Base-by-base conservation (phyloP, 139 green algal species). In the Astrephomene gubernaculifera region DNA sequence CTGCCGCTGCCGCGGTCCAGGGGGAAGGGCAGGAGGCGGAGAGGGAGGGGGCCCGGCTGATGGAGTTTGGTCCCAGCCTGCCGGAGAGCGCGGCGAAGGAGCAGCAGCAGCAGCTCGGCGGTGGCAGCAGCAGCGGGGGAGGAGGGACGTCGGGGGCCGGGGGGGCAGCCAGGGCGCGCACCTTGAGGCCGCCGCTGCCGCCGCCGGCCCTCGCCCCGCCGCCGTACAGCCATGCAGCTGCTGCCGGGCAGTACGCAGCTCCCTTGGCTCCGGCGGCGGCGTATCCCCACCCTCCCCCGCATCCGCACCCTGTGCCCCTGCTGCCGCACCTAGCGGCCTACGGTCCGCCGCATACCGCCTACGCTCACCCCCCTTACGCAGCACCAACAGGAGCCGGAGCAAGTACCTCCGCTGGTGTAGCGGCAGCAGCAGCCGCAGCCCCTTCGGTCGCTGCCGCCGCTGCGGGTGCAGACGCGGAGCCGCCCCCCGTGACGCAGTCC, bases 401-500 rank as follows among this genome's bases (percentile, higher is more conserved):
- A 33, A 12, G 24, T 38, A 31, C 29, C 29, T 27, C 1, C 70
- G 10, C 44, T 22, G 22, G 14, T 49, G 44, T n/a, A 31, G 5
- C 79, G 10, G 25, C 44, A 4, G 35, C 45, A 14, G 5, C 65
- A 0, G 9, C 33, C 4, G 43, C 10, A 7, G 43, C 27, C 19
- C 19, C 17, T 22, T 65, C 57, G 57, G 19, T 27, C 57, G 22
- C 57, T n/a, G 57, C 57, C 57, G 19, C 14, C 19, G 49, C 12
- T 12, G 49, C 49, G 49, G 49, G 12, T 12, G 49, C 12, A 17
- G 12, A 12, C 12, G 57, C 17, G 57, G 33, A 85, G 8, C 79
- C 79, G 36, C 79, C 79, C 14, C 22, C 65, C 5, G 52, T 24
- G 43, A 86, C 70, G 27, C 60, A 60, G 6, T 85, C 71, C 36